Conservation (phyloP, 768 basidiomycete genomes). For the Tulasnella sp. region DNA sequence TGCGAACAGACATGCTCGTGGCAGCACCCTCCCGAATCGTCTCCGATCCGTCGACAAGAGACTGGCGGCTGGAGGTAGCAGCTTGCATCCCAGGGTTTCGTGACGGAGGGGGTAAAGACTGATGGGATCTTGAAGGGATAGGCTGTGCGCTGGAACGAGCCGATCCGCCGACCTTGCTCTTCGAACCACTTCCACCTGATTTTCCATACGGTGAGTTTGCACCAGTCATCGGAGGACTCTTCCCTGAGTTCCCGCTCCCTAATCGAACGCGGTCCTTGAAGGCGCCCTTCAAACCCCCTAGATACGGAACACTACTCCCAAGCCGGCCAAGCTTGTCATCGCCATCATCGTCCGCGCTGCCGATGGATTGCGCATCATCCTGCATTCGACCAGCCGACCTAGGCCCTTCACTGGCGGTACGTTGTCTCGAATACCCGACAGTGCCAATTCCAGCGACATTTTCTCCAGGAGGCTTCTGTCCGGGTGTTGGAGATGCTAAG, state of each 20-base stretch:
- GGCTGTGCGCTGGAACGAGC: slow-evolving; percentile 46
- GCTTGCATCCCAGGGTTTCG: slow-evolving; percentile 34
- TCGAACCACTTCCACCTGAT: slow-evolving; percentile 26
- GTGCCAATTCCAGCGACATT: slow-evolving; percentile 4
- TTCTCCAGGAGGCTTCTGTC: neutral
- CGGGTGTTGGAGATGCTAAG: slow-evolving; percentile 48
- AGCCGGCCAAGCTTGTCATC: neutral
- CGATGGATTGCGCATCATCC: slow-evolving; percentile 47
- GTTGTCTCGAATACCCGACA: slow-evolving; percentile 2
- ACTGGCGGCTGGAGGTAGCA: slow-evolving; percentile 44
- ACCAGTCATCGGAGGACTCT: slow-evolving; percentile 13
- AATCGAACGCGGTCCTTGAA: slow-evolving; percentile 11
- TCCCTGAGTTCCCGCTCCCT: slow-evolving; percentile 5
- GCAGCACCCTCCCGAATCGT: slow-evolving; percentile 23
- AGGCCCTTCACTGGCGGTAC: neutral
- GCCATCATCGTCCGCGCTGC: slow-evolving; percentile 67
- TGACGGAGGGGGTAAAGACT: slow-evolving; percentile 65
- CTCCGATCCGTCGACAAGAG: slow-evolving; percentile 44
- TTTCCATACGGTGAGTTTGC: slow-evolving; percentile 38
- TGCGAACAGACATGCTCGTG: slow-evolving; percentile 39
- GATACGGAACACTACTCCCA: neutral
- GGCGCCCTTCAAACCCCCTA: slow-evolving; percentile 3
- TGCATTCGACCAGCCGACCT: neutral
- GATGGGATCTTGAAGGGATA: slow-evolving; percentile 53
- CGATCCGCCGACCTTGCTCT: slow-evolving; percentile 39